Percentiles rank a stretch among this genome's conserved stretches.
Conservation (phyloP, 202 grass and related monocot genomes). For the Setaria italica region DNA sequence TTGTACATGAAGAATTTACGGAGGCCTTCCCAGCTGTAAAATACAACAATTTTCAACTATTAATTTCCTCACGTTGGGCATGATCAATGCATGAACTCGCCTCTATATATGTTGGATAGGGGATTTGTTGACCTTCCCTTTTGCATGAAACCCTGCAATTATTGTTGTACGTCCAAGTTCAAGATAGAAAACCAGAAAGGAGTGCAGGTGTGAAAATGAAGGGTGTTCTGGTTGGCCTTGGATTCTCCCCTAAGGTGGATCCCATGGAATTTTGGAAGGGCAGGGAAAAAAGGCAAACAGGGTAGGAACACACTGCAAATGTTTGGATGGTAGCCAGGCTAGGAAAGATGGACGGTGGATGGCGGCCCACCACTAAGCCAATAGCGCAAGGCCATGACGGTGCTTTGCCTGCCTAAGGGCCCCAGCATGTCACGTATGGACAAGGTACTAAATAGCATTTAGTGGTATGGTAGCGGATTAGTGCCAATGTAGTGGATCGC, state of each 20-base stretch:
- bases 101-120: not conserved
- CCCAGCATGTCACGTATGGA: not conserved
- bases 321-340: conserved; percentile 12
- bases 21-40: not conserved
- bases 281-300: conserved; percentile 1
- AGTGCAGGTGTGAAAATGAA: not conserved
- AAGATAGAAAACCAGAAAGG: not conserved
- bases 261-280: conserved; percentile 19
- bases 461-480: too few relatives aligned
- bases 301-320: not conserved
- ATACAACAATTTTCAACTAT: not conserved
- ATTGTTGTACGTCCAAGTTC: not conserved
- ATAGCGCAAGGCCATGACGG: not conserved
- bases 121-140: not conserved
- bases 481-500: too few relatives aligned
- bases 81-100: too few relatives aligned
- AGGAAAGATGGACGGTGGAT: conserved; percentile 39
- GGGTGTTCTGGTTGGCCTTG: conserved; percentile 21
- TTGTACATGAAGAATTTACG: not conserved
- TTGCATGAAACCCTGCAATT: not conserved
- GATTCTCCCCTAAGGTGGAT: conserved; percentile 45
- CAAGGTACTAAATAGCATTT: too few relatives aligned
- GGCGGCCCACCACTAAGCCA: not conserved
- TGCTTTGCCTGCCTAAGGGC: not conserved
- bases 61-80: not conserved